Conservation (phyloP, 1,284 basidiomycete genomes). For the Marasmius fiardii region DNA sequence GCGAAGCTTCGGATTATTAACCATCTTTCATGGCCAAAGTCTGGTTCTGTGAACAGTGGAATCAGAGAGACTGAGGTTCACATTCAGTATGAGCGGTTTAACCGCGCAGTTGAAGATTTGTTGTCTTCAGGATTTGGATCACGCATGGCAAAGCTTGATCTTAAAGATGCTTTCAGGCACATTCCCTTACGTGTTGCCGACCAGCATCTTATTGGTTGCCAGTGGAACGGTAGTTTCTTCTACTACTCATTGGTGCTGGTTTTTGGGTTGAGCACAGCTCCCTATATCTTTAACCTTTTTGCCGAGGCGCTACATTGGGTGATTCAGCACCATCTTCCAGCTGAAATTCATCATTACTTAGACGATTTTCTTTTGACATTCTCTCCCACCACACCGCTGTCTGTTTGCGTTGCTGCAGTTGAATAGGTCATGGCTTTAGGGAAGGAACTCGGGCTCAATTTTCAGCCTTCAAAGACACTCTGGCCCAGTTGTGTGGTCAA, state of each 20-base stretch:
- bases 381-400: background rate
- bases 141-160: background rate
- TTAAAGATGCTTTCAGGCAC: no score
- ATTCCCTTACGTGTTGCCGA: no score
- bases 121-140: slow-evolving; percentile 23
- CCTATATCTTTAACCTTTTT: no score
- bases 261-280: no score
- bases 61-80: slow-evolving; percentile 28
- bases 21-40: slow-evolving; percentile 33
- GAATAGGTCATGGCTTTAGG: background rate
- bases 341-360: background rate
- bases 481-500: slow-evolving; percentile 7
- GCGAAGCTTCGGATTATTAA: slow-evolving; percentile 28
- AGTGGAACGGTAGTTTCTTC: no score
- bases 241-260: no score
- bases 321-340: background rate
- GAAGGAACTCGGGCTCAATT: slow-evolving; percentile 1
- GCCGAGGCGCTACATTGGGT: no score
- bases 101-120: slow-evolving; percentile 19
- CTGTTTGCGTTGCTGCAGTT: background rate
- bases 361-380: background rate
- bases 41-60: slow-evolving; percentile 33
- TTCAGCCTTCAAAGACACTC: slow-evolving; percentile 1
- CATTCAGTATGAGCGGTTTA: slow-evolving; percentile 30
- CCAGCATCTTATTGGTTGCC: no score